These are phyloP conservation scores for Daedaleopsis sinensis DNA, from an alignment of 768 basidiomycete species.

Conservation along the genomic window DNA sequence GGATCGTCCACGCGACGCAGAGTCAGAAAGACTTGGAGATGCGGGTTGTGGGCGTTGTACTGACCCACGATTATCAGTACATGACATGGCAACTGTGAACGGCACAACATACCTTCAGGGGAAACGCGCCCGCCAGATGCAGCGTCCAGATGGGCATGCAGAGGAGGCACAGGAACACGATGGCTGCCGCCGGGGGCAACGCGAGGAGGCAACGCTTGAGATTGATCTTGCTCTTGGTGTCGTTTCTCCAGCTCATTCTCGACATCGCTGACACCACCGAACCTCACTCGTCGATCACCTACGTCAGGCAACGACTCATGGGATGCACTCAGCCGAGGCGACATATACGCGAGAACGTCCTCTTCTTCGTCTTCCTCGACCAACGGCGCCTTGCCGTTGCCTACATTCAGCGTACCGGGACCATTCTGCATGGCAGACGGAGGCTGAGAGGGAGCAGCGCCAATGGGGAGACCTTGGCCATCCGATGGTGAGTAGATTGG, in stretches of 20 bases:
- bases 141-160: neutral
- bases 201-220: slow-evolving; percentile 15
- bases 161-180: slow-evolving; percentile 1
- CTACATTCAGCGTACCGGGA: neutral
- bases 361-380: slow-evolving; percentile 30
- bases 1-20: neutral
- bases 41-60: slow-evolving; percentile 2
- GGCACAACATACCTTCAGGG: neutral
- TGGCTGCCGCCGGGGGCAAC: neutral
- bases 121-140: neutral
- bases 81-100: neutral
- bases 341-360: slow-evolving; percentile 33
- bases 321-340: slow-evolving; percentile 17
- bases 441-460: slow-evolving; percentile 40
- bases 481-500: slow-evolving; percentile 38
- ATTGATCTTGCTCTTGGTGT: slow-evolving; percentile 5
- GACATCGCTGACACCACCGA: slow-evolving; percentile 45
- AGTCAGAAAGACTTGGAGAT: neutral
- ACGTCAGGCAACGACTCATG: slow-evolving; percentile 7
- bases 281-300: slow-evolving; percentile 44
- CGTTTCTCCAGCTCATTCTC: slow-evolving; percentile 38
- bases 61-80: neutral
- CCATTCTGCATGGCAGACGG: slow-evolving; percentile 4
- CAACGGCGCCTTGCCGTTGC: slow-evolving; percentile 8
- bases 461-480: slow-evolving; percentile 41